Evolutionary conservation across 163 green algal species (phyloP).

Genomic region (Prototheca cutis): DNA sequence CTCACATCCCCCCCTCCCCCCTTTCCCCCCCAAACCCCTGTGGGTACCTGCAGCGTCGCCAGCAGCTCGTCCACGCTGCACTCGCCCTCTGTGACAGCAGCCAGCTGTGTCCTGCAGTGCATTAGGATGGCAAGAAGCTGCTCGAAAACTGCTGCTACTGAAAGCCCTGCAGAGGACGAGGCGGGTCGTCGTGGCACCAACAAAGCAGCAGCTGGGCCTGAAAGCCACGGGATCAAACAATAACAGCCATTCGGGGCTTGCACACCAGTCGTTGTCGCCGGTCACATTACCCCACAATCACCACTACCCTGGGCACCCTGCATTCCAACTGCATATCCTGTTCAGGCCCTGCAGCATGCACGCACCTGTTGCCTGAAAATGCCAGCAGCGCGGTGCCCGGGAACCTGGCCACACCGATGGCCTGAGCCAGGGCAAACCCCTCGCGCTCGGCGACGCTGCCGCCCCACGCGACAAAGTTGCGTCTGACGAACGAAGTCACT

Average conservation of each 20-base stretch:
- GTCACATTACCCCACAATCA: no score
- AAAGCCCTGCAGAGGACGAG: no score
- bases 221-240: no score
- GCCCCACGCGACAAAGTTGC: not conserved
- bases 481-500: not conserved
- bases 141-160: no score
- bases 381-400: slow-evolving; percentile 59
- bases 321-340: not conserved
- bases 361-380: slow-evolving; percentile 30
- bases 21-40: no score
- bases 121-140: no score
- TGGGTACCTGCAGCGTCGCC: slow-evolving; percentile 6
- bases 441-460: not conserved
- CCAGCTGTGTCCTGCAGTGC: slow-evolving; percentile 20
- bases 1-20: no score
- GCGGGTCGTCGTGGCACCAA: no score
- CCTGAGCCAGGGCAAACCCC: slow-evolving; percentile 2
- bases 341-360: not conserved
- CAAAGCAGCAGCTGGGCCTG: no score
- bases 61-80: slow-evolving; percentile 5
- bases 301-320: no score
- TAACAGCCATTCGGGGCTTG: no score
- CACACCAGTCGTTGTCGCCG: no score
- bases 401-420: slow-evolving; percentile 46
- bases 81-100: slow-evolving; percentile 14